Percentiles rank a stretch among this genome's conserved stretches.
These are phyloP conservation scores for Colletotrichum musae DNA, from an alignment of 2,329 filamentous ascomycete genomes.

Conservation along the genomic window DNA sequence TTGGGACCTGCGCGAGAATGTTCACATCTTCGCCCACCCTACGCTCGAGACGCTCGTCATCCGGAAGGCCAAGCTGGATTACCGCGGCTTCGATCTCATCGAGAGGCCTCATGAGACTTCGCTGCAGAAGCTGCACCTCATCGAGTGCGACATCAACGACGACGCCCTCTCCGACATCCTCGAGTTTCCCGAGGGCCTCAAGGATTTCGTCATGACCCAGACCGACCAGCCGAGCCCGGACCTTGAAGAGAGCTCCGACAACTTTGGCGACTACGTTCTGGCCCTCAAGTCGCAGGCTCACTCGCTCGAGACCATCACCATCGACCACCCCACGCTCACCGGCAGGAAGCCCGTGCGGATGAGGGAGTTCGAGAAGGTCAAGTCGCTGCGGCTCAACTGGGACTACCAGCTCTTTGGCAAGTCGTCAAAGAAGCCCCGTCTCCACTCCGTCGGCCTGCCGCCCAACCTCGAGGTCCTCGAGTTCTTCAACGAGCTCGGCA, in stretches of 20 bases:
- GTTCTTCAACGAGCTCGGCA: slow-evolving; percentile 61
- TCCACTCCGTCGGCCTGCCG: slow-evolving; percentile 63
- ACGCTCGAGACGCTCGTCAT: slow-evolving; percentile 63
- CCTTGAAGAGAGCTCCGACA: slow-evolving; percentile 63
- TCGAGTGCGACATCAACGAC: slow-evolving; percentile 67
- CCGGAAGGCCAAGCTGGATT: slow-evolving; percentile 60
- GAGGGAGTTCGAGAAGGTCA: slow-evolving; percentile 59
- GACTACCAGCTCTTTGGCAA: slow-evolving; percentile 65
- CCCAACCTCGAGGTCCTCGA: slow-evolving; percentile 61
- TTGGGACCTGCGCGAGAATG: slow-evolving; percentile 67
- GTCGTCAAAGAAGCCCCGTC: slow-evolving; percentile 58
- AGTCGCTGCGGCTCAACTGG: slow-evolving; percentile 59
- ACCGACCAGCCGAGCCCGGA: slow-evolving; percentile 54
- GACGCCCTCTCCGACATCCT: slow-evolving; percentile 54
- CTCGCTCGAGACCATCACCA: slow-evolving; percentile 60
- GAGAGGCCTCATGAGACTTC: slow-evolving; percentile 63
- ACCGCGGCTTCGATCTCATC: slow-evolving; percentile 62
- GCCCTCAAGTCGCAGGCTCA: slow-evolving; percentile 58
- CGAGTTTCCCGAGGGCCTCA: slow-evolving; percentile 60
- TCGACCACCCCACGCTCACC: slow-evolving; percentile 59
- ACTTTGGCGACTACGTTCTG: slow-evolving; percentile 62
- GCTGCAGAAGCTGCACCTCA: slow-evolving; percentile 58
- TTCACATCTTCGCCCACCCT: slow-evolving; percentile 66
- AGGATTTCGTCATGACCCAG: slow-evolving; percentile 65
- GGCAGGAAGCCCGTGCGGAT: slow-evolving; percentile 59